Evolutionary conservation across 768 basidiomycete genomes (phyloP).

Genomic region (Tulasnella sp.): DNA sequence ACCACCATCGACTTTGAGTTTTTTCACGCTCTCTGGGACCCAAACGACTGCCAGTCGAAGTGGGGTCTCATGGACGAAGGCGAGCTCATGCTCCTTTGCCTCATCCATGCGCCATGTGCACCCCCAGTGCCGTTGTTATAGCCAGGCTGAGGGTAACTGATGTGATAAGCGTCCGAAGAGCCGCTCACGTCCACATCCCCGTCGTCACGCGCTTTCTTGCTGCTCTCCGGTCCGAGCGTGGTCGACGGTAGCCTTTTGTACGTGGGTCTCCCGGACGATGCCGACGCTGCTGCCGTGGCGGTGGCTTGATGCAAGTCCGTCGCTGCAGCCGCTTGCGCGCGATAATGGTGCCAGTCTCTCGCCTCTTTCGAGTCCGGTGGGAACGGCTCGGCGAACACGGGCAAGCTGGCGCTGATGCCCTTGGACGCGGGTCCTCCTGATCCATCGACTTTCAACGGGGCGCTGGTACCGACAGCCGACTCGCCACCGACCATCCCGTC

Average conservation of each 20-base stretch:
- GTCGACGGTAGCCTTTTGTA: slow-evolving; percentile 8
- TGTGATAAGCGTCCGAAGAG: neutral
- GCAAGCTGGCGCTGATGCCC: neutral
- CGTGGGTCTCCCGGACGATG: no score
- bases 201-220: neutral
- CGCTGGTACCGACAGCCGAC: no score
- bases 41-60: slow-evolving; percentile 9
- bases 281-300: neutral
- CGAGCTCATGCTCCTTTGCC: slow-evolving; percentile 11
- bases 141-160: slow-evolving; percentile 4
- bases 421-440: neutral
- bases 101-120: slow-evolving; percentile 6
- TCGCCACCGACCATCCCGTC: neutral
- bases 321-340: neutral
- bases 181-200: neutral
- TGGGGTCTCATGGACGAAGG: neutral
- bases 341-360: slow-evolving; percentile 4
- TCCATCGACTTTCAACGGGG: neutral
- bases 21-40: neutral
- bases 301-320: neutral
- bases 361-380: slow-evolving; percentile 6
- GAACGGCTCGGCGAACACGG: slow-evolving; percentile 3
- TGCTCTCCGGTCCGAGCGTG: slow-evolving; percentile 4
- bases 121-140: neutral
- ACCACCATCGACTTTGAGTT: neutral